Evolutionary conservation across 2,329 filamentous ascomycete genomes (phyloP).

Genomic region (Fonsecaea nubica): DNA sequence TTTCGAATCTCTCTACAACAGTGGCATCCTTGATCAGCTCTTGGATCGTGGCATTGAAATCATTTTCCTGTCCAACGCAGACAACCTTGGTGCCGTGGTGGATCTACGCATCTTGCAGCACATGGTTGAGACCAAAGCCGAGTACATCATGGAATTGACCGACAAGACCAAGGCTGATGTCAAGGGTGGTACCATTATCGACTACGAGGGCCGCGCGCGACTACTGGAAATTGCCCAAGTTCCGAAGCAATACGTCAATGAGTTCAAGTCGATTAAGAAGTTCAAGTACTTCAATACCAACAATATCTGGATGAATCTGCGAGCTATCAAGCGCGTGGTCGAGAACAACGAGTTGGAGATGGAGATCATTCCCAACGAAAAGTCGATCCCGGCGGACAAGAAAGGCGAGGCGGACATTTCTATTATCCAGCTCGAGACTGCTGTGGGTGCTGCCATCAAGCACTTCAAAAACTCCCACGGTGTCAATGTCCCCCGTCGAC

Average conservation of each 20-base stretch:
- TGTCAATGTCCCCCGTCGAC: slow-evolving; percentile 95
- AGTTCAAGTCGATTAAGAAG: slow-evolving; percentile 99
- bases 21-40: slow-evolving; percentile 94
- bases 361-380: slow-evolving; percentile 99
- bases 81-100: slow-evolving; percentile 97
- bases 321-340: slow-evolving; percentile 97
- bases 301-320: slow-evolving; percentile 99
- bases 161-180: slow-evolving; percentile 99
- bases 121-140: slow-evolving; percentile 95
- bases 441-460: slow-evolving; percentile 96
- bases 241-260: slow-evolving; percentile 99
- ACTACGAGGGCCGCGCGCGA: slow-evolving; percentile 96
- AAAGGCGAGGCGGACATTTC: slow-evolving; percentile 98
- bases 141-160: slow-evolving; percentile 99
- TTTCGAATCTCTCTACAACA: slow-evolving; percentile 99
- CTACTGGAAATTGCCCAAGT: slow-evolving; percentile 99
- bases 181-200: slow-evolving; percentile 99
- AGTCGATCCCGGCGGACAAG: slow-evolving; percentile 98
- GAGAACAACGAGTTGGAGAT: slow-evolving; percentile 98
- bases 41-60: slow-evolving; percentile 94
- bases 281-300: slow-evolving; percentile 99
- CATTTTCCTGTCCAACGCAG: slow-evolving; percentile 98
- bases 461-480: slow-evolving; percentile 99
- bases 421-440: slow-evolving; percentile 97
- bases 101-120: slow-evolving; percentile 98